A percentile compares a stretch with the other conserved stretches of the same genome.
Conservation (phyloP, 306 rosid genomes). For the Vigna reflexopilosa region DNA sequence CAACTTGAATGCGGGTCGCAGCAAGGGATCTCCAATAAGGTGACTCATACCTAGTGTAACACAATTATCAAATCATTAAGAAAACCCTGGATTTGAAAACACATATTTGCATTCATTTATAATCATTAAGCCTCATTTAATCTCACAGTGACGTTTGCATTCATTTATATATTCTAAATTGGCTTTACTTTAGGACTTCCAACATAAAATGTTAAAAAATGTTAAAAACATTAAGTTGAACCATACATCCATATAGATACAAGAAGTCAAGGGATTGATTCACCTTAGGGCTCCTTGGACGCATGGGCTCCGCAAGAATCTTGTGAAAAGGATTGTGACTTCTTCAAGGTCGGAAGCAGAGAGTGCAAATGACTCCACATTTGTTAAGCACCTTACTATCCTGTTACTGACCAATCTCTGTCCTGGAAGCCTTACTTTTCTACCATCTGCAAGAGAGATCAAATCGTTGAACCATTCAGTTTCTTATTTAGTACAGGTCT, state of each 20-base stretch:
- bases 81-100: background rate
- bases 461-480: constrained; percentile 3
- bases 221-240: constrained; percentile 7
- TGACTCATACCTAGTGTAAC: constrained; percentile 75
- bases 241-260: constrained; percentile 7
- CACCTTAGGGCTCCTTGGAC: constrained; percentile 75
- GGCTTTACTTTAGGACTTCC: too few species aligned
- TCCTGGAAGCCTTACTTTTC: constrained; percentile 65
- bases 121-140: too few species aligned
- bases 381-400: constrained; percentile 69
- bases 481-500: background rate
- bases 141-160: too few species aligned
- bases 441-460: constrained; percentile 61
- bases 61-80: constrained; percentile 13
- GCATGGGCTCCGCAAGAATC: constrained; percentile 77
- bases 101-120: background rate
- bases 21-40: constrained; percentile 80
- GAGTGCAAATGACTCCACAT: constrained; percentile 81
- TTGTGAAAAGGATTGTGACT: constrained; percentile 75
- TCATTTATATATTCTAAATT: too few species aligned
- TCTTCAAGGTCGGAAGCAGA: constrained; percentile 76
- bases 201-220: background rate
- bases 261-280: background rate
- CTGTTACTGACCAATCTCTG: constrained; percentile 53
- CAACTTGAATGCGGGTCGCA: constrained; percentile 72